Evolutionary conservation across 352 stramenopile genomes (phyloP).

Genomic region (Globisporangium sylvaticum): DNA sequence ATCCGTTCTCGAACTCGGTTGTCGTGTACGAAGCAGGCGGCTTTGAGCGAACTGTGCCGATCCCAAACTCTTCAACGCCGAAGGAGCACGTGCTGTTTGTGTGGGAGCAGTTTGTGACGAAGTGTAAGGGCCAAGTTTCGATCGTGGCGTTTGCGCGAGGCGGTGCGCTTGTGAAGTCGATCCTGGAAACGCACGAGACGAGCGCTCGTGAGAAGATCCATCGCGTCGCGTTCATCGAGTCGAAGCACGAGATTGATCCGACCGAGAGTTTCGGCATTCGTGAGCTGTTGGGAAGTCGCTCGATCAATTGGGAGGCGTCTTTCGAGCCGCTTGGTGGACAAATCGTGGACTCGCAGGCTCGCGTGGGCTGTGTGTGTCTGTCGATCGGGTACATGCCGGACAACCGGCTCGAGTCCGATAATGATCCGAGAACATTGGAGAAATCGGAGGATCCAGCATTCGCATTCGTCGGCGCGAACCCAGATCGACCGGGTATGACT

Average conservation of each 20-base stretch:
- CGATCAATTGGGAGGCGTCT: conserved; percentile 88
- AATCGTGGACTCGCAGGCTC: conserved; percentile 82
- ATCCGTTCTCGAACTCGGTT: conserved; percentile 84
- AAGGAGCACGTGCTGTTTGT: conserved; percentile 87
- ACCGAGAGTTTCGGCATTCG: conserved; percentile 73
- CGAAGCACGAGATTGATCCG: conserved; percentile 85
- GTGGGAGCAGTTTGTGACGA: conserved; percentile 80
- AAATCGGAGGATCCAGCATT: conserved; percentile 82
- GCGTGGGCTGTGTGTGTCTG: conserved; percentile 83
- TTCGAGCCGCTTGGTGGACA: conserved; percentile 79
- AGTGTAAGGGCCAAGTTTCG: conserved; percentile 83
- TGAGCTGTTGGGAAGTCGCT: conserved; percentile 77
- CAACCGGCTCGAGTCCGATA: conserved; percentile 46
- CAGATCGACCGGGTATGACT: conserved; percentile 77
- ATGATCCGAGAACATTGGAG: conserved; percentile 64
- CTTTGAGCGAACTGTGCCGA: conserved; percentile 80
- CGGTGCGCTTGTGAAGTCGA: conserved; percentile 78
- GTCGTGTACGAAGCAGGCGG: conserved; percentile 87
- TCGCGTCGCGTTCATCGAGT: conserved; percentile 82
- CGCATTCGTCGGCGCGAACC: conserved; percentile 77
- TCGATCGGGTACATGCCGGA: conserved; percentile 79
- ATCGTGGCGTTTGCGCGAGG: conserved; percentile 81
- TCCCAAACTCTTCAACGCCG: conserved; percentile 79
- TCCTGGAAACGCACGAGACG: conserved; percentile 75
- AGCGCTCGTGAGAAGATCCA: conserved; percentile 76